A percentile compares a stretch with the other conserved stretches of the same genome.
These are phyloP conservation scores for Pseudotsuga menziesii DNA, from an alignment of 75 land plant genomes.

Conservation along the genomic window DNA sequence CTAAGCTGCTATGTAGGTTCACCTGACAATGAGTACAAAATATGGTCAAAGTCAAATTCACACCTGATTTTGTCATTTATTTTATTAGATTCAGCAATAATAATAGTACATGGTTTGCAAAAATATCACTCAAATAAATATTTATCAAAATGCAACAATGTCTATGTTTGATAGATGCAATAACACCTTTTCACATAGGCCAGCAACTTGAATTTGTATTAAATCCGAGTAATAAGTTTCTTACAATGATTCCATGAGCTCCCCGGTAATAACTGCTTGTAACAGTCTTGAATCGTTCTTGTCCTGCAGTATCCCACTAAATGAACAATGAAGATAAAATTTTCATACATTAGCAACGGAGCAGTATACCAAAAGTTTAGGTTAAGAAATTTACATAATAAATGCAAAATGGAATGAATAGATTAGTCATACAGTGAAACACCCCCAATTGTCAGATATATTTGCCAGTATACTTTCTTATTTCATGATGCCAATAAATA, in stretches of 20 bases:
- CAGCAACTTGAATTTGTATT: background rate
- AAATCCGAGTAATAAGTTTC: constrained; percentile 5
- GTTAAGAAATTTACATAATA: background rate
- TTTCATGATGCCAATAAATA: background rate
- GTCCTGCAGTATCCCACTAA: constrained; percentile 96
- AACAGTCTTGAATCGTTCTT: constrained; percentile 87
- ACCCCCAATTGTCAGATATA: background rate
- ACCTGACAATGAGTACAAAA: no score
- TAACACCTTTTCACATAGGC: background rate
- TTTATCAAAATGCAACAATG: no score
- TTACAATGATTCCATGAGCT: constrained; percentile 94
- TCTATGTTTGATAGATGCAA: no score
- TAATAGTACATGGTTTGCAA: no score
- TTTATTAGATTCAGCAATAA: no score
- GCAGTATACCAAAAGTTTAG: background rate
- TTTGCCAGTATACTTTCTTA: background rate
- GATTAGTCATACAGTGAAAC: background rate
- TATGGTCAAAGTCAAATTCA: no score
- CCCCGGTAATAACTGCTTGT: constrained; percentile 92
- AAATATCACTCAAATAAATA: no score
- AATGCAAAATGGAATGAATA: background rate
- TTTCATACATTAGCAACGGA: background rate
- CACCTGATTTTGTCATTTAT: no score
- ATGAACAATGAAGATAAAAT: background rate
- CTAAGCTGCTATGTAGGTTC: no score